Evolutionary conservation across 768 basidiomycete species (phyloP).

Genomic region (Boletus coccyginus): DNA sequence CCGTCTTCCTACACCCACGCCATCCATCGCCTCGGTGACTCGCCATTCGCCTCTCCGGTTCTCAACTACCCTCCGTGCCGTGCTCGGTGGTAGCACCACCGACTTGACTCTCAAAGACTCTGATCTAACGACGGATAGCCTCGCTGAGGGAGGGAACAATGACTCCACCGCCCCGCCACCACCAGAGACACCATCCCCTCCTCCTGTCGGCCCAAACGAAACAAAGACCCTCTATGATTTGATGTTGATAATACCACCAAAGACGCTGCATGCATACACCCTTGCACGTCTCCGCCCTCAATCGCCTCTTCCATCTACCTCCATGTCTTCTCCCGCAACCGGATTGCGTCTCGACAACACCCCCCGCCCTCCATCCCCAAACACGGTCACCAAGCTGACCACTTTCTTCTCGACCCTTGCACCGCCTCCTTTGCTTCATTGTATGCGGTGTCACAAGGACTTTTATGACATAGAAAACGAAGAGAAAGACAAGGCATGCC

Average conservation of each 20-base stretch:
- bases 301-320: neutral
- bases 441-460: slow-evolving; percentile 68
- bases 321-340: slow-evolving; percentile 11
- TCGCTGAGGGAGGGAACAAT: slow-evolving; percentile 6
- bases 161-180: slow-evolving; percentile 20
- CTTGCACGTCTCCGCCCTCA: slow-evolving; percentile 44
- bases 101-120: slow-evolving; percentile 19
- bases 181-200: slow-evolving; percentile 33
- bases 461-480: slow-evolving; percentile 73
- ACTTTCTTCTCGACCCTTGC: slow-evolving; percentile 60
- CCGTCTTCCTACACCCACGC: slow-evolving; percentile 54
- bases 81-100: slow-evolving; percentile 20
- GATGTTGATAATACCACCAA: slow-evolving; percentile 60
- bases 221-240: slow-evolving; percentile 46
- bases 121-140: slow-evolving; percentile 6
- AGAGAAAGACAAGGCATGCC: slow-evolving; percentile 57
- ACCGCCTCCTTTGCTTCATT: slow-evolving; percentile 70
- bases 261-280: slow-evolving; percentile 62
- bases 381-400: slow-evolving; percentile 46
- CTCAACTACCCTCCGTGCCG: slow-evolving; percentile 12
- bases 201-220: slow-evolving; percentile 41
- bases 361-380: slow-evolving; percentile 29
- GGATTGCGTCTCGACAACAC: slow-evolving; percentile 10
- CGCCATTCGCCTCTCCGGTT: slow-evolving; percentile 24
- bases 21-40: slow-evolving; percentile 41